These are phyloP conservation scores for Bryoerythrophyllum caledonicum DNA, from an alignment of 225 moss, liverwort and hornwort species.

Conservation along the genomic window DNA sequence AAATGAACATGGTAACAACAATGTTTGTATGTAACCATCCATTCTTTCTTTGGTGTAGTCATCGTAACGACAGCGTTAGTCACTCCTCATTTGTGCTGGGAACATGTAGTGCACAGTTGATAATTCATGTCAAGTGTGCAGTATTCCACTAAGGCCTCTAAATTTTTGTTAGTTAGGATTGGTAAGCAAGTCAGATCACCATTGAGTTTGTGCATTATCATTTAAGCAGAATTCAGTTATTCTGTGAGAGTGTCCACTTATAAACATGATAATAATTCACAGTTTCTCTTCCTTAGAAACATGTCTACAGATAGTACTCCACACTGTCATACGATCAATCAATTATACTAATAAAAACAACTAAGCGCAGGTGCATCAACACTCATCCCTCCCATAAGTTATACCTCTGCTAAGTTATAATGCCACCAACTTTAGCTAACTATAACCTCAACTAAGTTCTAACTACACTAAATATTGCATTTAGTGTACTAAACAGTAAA, in stretches of 20 bases:
- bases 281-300: too few relatives aligned
- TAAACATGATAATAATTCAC: too few relatives aligned
- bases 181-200: slow-evolving; percentile 4
- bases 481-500: too few relatives aligned
- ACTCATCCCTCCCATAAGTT: too few relatives aligned
- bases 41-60: not conserved
- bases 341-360: too few relatives aligned
- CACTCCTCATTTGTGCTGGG: not conserved
- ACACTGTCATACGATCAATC: too few relatives aligned
- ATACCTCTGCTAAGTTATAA: too few relatives aligned
- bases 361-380: too few relatives aligned
- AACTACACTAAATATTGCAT: too few relatives aligned
- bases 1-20: not conserved
- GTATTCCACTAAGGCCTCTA: not conserved
- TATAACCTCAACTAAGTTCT: too few relatives aligned
- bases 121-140: slow-evolving; percentile 14
- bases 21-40: not conserved
- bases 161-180: slow-evolving; percentile 16
- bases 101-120: slow-evolving; percentile 14
- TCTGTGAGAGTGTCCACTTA: not conserved
- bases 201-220: slow-evolving; percentile 8
- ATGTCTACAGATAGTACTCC: too few relatives aligned
- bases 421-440: too few relatives aligned
- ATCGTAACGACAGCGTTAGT: not conserved
- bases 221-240: not conserved